Conservation (phyloP, 2,329 filamentous ascomycete species). For the Penicillium digitatum region DNA sequence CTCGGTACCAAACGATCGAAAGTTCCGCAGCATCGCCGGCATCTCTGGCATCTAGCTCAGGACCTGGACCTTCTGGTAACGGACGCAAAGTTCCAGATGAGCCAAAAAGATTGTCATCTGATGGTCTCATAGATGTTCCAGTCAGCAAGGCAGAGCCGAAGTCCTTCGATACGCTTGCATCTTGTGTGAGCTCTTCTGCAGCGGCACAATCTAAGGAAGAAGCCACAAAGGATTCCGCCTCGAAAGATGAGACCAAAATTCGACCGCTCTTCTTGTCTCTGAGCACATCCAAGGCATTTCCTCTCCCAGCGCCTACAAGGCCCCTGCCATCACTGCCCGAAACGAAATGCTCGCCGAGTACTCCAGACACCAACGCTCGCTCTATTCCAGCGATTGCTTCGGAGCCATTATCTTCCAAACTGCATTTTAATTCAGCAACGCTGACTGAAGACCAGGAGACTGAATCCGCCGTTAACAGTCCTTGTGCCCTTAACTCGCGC, state of each 20-base stretch:
- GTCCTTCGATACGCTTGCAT: background rate
- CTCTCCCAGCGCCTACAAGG: constrained; percentile 35
- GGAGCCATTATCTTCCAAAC: background rate
- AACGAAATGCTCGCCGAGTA: constrained; percentile 7
- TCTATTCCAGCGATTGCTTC: constrained; percentile 5
- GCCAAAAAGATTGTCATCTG: background rate
- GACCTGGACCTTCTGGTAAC: background rate
- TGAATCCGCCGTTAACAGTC: background rate
- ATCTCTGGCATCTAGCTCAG: background rate
- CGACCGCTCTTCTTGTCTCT: constrained; percentile 26
- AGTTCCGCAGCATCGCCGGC: background rate
- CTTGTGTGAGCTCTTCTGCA: background rate
- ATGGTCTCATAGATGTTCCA: background rate
- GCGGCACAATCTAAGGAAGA: background rate
- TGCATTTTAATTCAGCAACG: constrained; percentile 1
- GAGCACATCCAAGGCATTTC: constrained; percentile 31
- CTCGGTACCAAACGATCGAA: constrained; percentile 17
- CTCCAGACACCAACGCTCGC: constrained; percentile 6
- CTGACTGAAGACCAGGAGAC: constrained; percentile 7
- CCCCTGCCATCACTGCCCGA: constrained; percentile 35
- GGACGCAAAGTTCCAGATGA: background rate
- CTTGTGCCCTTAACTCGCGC: constrained; percentile 1
- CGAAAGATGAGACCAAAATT: constrained; percentile 7
- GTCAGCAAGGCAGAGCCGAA: background rate
- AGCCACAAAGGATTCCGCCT: background rate